These are phyloP conservation scores for Cytospora chrysosperma DNA, from an alignment of 2,329 filamentous ascomycete species.

Conservation along the genomic window DNA sequence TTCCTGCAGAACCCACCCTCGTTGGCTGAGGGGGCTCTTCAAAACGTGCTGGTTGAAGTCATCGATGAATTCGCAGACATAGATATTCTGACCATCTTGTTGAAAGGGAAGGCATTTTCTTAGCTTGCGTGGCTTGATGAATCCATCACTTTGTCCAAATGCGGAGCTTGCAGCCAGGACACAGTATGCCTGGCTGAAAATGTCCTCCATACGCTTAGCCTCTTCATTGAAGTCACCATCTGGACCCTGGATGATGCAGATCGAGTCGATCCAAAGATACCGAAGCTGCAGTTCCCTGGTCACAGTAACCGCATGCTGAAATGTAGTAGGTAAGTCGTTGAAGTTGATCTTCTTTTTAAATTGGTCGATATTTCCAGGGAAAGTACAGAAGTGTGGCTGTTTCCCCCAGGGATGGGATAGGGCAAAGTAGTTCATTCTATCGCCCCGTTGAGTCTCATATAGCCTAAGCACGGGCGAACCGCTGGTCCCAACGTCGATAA, in stretches of 20 bases:
- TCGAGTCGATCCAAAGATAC: conserved; percentile 21
- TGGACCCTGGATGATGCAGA: conserved; percentile 18
- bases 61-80: conserved; percentile 33
- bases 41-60: conserved; percentile 35
- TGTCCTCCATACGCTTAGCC: conserved; percentile 28
- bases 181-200: conserved; percentile 30
- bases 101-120: conserved; percentile 22
- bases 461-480: conserved; percentile 3
- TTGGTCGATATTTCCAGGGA: not conserved
- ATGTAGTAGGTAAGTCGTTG: not conserved
- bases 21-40: conserved; percentile 32
- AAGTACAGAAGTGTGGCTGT: conserved; percentile 11
- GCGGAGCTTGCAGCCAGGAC: conserved; percentile 28
- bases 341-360: not conserved
- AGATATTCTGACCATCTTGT: conserved; percentile 7
- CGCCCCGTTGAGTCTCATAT: conserved; percentile 7
- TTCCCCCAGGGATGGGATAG: conserved; percentile 27
- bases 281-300: not conserved
- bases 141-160: conserved; percentile 24
- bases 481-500: conserved; percentile 3
- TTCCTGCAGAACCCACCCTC: conserved; percentile 42
- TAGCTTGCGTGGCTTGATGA: conserved; percentile 22
- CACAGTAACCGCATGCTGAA: conserved; percentile 10
- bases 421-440: conserved; percentile 22
- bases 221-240: conserved; percentile 26